These are phyloP conservation scores for Penicillium thymicola DNA, from an alignment of 2,329 filamentous ascomycete species.

Conservation along the genomic window DNA sequence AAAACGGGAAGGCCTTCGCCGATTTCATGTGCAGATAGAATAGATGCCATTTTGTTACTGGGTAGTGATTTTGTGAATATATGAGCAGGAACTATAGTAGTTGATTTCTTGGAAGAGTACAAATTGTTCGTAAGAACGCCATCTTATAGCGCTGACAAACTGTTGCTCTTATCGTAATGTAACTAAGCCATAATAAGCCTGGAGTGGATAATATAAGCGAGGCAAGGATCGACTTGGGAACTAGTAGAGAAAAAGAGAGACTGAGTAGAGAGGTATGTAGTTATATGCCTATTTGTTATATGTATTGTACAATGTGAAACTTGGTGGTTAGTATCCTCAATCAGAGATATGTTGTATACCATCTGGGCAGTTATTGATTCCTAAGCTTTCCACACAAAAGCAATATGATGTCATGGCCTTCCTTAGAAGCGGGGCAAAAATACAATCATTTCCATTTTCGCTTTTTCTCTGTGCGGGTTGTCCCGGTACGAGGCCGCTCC, in stretches of 20 bases:
- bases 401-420: background rate
- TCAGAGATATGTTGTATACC: too few relatives aligned
- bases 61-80: background rate
- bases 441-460: background rate
- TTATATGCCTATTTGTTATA: too few relatives aligned
- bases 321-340: too few relatives aligned
- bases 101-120: background rate
- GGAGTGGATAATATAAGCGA: background rate
- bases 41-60: conserved; percentile 15
- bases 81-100: background rate
- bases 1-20: conserved; percentile 27
- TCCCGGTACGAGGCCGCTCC: conserved; percentile 13
- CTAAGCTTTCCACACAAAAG: background rate
- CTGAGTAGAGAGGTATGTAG: too few relatives aligned
- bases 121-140: background rate
- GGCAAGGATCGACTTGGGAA: too few relatives aligned
- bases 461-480: conserved; percentile 16
- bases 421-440: background rate
- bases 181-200: background rate
- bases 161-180: background rate
- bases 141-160: background rate
- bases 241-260: too few relatives aligned
- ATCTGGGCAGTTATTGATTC: too few relatives aligned
- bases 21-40: conserved; percentile 23
- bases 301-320: too few relatives aligned